These are phyloP conservation scores for Salix purpurea DNA, from an alignment of 345 rosid species.

Conservation along the genomic window DNA sequence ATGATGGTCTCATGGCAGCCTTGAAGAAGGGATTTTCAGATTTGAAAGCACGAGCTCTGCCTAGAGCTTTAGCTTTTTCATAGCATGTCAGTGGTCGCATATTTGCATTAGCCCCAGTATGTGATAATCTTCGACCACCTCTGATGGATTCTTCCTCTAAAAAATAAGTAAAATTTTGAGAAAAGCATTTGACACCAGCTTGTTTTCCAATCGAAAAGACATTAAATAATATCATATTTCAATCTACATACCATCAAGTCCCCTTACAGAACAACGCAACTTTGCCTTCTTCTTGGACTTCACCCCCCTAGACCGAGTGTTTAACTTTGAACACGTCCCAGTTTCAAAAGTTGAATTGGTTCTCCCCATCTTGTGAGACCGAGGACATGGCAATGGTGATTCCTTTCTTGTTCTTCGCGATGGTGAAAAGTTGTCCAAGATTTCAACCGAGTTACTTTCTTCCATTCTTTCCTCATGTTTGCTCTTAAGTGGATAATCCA, in stretches of 20 bases:
- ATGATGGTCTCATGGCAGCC: constrained; percentile 16
- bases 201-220: too few relatives aligned
- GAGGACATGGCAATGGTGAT: background rate
- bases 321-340: background rate
- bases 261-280: background rate
- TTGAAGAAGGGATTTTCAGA: constrained; percentile 15
- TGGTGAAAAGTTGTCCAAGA: background rate
- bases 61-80: constrained; percentile 3
- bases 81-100: background rate
- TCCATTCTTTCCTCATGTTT: background rate
- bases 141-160: background rate
- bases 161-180: background rate
- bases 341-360: background rate
- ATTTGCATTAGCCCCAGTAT: too few relatives aligned
- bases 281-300: background rate
- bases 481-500: constrained; percentile 6
- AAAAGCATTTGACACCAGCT: background rate
- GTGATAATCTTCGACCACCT: background rate
- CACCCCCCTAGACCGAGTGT: background rate
- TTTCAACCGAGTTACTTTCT: background rate
- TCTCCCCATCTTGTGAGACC: constrained; percentile 4
- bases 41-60: constrained; percentile 9
- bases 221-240: background rate
- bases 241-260: background rate
- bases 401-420: background rate